These are phyloP conservation scores for Scedosporium boydii DNA, from an alignment of 2,329 filamentous ascomycete genomes.

Conservation along the genomic window DNA sequence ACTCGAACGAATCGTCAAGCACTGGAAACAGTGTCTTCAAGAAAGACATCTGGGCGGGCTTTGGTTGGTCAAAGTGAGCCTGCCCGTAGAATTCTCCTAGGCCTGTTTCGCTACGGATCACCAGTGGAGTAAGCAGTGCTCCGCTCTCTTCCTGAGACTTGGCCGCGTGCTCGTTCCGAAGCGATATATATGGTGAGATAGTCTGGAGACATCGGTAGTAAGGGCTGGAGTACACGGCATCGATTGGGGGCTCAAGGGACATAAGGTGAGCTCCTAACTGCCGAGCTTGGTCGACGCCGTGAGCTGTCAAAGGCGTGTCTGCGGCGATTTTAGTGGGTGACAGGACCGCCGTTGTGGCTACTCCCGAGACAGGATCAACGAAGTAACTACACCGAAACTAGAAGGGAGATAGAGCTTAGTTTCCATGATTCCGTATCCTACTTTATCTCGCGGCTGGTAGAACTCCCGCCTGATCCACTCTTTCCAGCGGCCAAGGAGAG, in stretches of 20 bases:
- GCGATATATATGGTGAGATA: constrained; percentile 58
- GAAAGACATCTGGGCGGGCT: constrained; percentile 54
- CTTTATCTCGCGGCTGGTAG: background rate
- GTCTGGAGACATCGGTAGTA: constrained; percentile 88
- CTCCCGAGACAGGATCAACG: constrained; percentile 70
- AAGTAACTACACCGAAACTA: constrained; percentile 89
- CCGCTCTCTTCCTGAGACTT: background rate
- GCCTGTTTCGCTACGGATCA: constrained; percentile 46
- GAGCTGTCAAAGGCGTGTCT: constrained; percentile 77
- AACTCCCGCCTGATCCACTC: background rate
- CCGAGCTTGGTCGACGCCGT: constrained; percentile 75
- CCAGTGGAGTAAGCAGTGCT: constrained; percentile 16
- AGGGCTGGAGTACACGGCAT: constrained; percentile 72
- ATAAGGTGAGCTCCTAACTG: constrained; percentile 63
- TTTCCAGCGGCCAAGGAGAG: constrained; percentile 7
- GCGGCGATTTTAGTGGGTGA: constrained; percentile 82
- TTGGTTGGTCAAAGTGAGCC: constrained; percentile 77
- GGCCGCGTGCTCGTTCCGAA: constrained; percentile 21
- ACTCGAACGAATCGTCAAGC: constrained; percentile 46
- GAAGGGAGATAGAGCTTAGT: background rate
- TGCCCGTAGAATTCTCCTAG: constrained; percentile 85
- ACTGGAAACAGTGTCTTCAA: constrained; percentile 61
- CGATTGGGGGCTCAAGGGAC: constrained; percentile 55
- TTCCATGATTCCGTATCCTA: background rate
- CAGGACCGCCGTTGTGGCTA: constrained; percentile 62